A percentile compares a stretch with the other conserved stretches of the same genome.
Conservation (phyloP, 2,329 filamentous ascomycete species). For the Aplosporella prunicola region DNA sequence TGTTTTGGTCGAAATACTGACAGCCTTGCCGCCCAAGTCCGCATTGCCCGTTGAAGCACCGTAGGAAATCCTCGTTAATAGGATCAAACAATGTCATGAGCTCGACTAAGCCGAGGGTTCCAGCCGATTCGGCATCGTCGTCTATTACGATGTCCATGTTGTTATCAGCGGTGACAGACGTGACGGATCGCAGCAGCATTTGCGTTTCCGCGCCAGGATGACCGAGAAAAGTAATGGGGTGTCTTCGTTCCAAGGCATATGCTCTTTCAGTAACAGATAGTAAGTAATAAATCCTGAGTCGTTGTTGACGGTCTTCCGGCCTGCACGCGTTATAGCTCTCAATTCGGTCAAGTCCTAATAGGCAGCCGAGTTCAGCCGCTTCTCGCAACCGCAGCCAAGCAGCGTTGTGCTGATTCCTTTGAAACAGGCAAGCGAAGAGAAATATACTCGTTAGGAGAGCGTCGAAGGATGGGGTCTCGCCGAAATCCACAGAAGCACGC, state of each 20-base stretch:
- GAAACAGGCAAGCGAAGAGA: constrained; percentile 22
- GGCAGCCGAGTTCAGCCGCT: constrained; percentile 31
- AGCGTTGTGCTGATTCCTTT: constrained; percentile 18
- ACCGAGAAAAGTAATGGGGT: constrained; percentile 34
- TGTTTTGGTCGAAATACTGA: constrained; percentile 24
- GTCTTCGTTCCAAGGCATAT: constrained; percentile 34
- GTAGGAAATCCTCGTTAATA: constrained; percentile 35
- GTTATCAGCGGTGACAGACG: constrained; percentile 19
- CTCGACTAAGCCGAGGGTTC: constrained; percentile 34
- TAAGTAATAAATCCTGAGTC: constrained; percentile 30
- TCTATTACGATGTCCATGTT: constrained; percentile 32
- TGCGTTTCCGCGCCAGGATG: constrained; percentile 31
- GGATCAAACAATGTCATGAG: constrained; percentile 37
- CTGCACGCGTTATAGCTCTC: constrained; percentile 24
- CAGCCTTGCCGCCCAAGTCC: constrained; percentile 17
- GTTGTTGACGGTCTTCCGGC: constrained; percentile 31
- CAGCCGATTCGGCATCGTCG: constrained; percentile 31
- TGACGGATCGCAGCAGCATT: constrained; percentile 33
- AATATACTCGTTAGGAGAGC: constrained; percentile 23
- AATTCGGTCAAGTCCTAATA: constrained; percentile 32
- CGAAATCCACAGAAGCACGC: constrained; percentile 32
- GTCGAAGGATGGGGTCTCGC: constrained; percentile 20
- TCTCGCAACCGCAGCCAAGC: constrained; percentile 20
- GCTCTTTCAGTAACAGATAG: constrained; percentile 25
- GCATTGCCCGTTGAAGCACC: constrained; percentile 36